phyloP scores from a whole-genome alignment of 768 basidiomycete genomes.

The Tricholoma saponaceum region DNA sequence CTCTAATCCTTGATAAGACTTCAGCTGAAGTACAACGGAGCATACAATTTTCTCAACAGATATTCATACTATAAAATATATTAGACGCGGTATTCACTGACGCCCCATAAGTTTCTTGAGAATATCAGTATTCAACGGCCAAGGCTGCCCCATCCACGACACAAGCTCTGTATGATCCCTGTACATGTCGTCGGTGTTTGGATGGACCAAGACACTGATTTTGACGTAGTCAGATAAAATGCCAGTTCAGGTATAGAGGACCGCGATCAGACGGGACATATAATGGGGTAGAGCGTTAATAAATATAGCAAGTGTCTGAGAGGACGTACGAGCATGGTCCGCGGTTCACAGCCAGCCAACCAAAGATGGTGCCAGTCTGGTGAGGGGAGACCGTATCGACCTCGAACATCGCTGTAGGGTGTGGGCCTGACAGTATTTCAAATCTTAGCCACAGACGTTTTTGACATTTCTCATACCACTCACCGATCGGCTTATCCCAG shows the following conservation, averaged over 20 bases:
- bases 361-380: conserved; percentile 65
- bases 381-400: conserved; percentile 64
- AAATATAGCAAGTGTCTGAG: background rate
- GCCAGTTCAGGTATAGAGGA: background rate
- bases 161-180: conserved; percentile 61
- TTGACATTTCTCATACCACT: conserved; percentile 13
- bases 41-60: too few relatives aligned
- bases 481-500: conserved; percentile 62
- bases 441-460: background rate
- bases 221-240: background rate
- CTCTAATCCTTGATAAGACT: too few relatives aligned
- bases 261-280: too few relatives aligned
- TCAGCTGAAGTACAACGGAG: too few relatives aligned
- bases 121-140: conserved; percentile 46
- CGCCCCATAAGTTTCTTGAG: conserved; percentile 18
- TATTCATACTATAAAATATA: too few relatives aligned
- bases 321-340: conserved; percentile 65
- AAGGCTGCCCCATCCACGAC: conserved; percentile 64
- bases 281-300: background rate
- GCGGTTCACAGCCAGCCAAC: conserved; percentile 63
- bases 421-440: conserved; percentile 40
- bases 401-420: conserved; percentile 71
- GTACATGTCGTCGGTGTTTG: conserved; percentile 54
- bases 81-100: too few relatives aligned
- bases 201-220: conserved; percentile 65